These are phyloP conservation scores for Aspergillus novofumigatus DNA, from an alignment of 2,329 filamentous ascomycete species.

Conservation along the genomic window DNA sequence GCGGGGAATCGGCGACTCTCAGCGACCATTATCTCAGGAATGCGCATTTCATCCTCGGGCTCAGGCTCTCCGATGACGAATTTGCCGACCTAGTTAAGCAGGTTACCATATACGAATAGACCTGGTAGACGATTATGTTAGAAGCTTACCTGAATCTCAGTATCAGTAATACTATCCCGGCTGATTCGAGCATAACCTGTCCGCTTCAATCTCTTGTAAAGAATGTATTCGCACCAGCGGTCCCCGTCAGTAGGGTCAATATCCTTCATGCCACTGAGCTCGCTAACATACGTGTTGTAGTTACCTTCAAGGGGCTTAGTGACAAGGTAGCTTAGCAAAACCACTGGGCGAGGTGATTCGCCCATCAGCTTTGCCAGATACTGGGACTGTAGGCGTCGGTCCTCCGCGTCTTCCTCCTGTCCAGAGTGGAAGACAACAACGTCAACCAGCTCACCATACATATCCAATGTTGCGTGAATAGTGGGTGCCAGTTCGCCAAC, in stretches of 20 bases:
- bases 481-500: constrained; percentile 93
- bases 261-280: constrained; percentile 86
- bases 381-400: constrained; percentile 77
- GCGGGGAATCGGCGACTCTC: constrained; percentile 77
- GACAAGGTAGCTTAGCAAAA: constrained; percentile 88
- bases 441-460: constrained; percentile 84
- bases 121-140: not conserved
- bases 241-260: constrained; percentile 94
- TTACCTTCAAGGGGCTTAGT: constrained; percentile 88
- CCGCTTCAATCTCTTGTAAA: constrained; percentile 83
- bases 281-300: constrained; percentile 91
- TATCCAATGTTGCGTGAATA: constrained; percentile 92
- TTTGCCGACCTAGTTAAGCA: constrained; percentile 65
- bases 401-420: constrained; percentile 93
- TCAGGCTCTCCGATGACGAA: constrained; percentile 75
- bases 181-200: constrained; percentile 88
- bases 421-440: constrained; percentile 98
- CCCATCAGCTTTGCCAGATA: constrained; percentile 90
- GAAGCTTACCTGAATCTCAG: constrained; percentile 76
- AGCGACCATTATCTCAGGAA: constrained; percentile 70
- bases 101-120: not conserved
- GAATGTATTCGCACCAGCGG: constrained; percentile 97
- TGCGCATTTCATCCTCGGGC: constrained; percentile 59
- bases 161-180: constrained; percentile 89
- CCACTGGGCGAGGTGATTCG: constrained; percentile 69